Base-by-base conservation (phyloP, 2,329 filamentous ascomycete genomes). In the Shiraia sp. region DNA sequence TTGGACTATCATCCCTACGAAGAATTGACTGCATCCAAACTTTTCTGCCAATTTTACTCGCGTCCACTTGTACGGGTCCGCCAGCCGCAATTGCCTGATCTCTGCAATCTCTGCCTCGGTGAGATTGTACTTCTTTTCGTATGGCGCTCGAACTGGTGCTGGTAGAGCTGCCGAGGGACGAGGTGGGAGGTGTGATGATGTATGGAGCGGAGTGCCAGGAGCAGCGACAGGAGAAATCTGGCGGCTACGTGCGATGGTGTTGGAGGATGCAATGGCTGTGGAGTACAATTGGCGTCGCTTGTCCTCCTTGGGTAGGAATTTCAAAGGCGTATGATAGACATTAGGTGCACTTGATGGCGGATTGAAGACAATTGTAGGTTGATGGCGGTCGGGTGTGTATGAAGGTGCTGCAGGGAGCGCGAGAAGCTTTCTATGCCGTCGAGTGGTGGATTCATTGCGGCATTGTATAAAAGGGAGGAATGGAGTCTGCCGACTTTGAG, bases 301-400 rank as follows among this genome's bases (percentile, higher is more conserved):
- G 67, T 87, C 83, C 49, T 75, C 71, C 39, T 72, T 62, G 4
- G 83, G 83, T 6, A 87, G 74, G 63, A 87, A 87, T 51, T 83
- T 82, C 19, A 75, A 69, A 2, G 83, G 83, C 2, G 83, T 87
- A 61, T 84, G 79, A 58, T 82, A 83, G 16, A 82, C 77, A 47
- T 76, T 82, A 6, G 83, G 82, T 6, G 79, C 77, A 19, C 80
- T 79, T 6, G 82, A 81, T 1, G 83, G 83, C 25, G 83, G 83
- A 54, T 86, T 86, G 75, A 81, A 82, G 62, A 86, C 45, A 1
- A 69, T 40, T 1, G 57, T 59, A 4, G 66, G 69, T 51, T 42
- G 52, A 45, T 51, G 53, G 53, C 32, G 45, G 10, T 45, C 38
- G 10, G 61, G 48, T 13, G 59, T 61, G 63, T 75, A 76, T 2